Evolutionary conservation across 2,329 filamentous ascomycete species (phyloP), one percentile per base, ranked within the genome.

Genomic region (Venturia carpophila): DNA sequence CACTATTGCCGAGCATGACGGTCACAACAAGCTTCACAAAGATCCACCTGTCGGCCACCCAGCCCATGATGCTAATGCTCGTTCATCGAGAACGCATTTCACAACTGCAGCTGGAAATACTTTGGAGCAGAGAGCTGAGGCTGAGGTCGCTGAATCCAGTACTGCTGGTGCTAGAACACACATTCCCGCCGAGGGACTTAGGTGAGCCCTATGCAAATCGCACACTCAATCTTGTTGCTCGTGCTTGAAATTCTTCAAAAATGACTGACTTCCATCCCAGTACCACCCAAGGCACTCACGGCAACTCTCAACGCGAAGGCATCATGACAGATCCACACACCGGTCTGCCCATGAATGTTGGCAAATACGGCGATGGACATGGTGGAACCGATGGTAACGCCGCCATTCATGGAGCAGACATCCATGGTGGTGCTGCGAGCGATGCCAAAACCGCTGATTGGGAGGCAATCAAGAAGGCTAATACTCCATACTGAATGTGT

Each of bases 301-400:
- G 41, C 24, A 70, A 63, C 9, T 70, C 71, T 56, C 66, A 69
- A 2, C 24, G 66, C 5, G 68, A 68, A 4, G 71, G 70, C 3
- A 66, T 69, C 3, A 73, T 75, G 17, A 75, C 68, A 11, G 75
- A 79, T 66, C 74, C 75, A 5, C 72, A 74, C 42, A 78, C 76
- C 1, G 76, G 76, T 2, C 68, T 78, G 1, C 75, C 75, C 7
- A 76, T 76, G 75, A 75, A 79, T 62, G 71, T 73, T 0, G 74
- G 70, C 58, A 73, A 74, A 65, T 77, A 75, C 60, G 76, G 76
- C 17, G 69, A 70, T 63, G 75, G 75, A 2, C 64, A 68, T 11
- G 75, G 75, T 19, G 76, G 76, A 1, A 76, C 72, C 0, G 76
- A 78, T 68, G 75, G 70, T 0, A 73, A 73, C 17, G 55, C 65